Evolutionary conservation across 306 rosid genomes (phyloP).

Genomic region (Quercus mongolica): DNA sequence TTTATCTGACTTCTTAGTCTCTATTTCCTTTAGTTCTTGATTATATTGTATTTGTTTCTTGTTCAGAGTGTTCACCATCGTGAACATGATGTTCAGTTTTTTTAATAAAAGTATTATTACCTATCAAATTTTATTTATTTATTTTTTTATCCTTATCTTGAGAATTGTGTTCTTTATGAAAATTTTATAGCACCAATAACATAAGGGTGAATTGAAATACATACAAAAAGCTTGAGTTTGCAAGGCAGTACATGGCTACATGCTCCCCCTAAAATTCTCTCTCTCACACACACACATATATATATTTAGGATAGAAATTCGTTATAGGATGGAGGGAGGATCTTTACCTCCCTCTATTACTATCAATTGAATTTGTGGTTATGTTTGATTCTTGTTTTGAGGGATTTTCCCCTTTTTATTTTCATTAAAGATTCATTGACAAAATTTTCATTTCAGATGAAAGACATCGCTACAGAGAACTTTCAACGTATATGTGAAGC

Average conservation of each 20-base stretch:
- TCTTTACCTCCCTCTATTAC: background rate
- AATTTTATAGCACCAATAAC: background rate
- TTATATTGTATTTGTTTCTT: no score
- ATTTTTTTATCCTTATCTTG: background rate
- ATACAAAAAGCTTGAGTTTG: background rate
- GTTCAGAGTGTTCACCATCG: no score
- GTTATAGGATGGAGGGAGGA: background rate
- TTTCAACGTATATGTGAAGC: constrained; percentile 90
- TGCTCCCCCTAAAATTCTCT: background rate
- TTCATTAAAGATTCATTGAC: background rate
- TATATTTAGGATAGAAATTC: background rate
- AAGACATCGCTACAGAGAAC: constrained; percentile 84
- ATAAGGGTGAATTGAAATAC: background rate
- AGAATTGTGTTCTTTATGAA: background rate
- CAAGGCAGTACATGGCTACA: background rate
- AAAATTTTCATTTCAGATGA: constrained; percentile 51
- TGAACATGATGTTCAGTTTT: no score
- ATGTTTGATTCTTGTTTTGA: background rate
- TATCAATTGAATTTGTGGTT: background rate
- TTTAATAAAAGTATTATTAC: no score
- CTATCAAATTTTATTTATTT: background rate
- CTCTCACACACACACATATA: no score
- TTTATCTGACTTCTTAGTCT: no score
- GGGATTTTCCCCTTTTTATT: background rate
- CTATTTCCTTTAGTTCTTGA: no score